Percentiles rank a stretch among this genome's conserved stretches.
phyloP scores from a whole-genome alignment of 495 filamentous ascomycete species.

The Neurospora intermedia region DNA sequence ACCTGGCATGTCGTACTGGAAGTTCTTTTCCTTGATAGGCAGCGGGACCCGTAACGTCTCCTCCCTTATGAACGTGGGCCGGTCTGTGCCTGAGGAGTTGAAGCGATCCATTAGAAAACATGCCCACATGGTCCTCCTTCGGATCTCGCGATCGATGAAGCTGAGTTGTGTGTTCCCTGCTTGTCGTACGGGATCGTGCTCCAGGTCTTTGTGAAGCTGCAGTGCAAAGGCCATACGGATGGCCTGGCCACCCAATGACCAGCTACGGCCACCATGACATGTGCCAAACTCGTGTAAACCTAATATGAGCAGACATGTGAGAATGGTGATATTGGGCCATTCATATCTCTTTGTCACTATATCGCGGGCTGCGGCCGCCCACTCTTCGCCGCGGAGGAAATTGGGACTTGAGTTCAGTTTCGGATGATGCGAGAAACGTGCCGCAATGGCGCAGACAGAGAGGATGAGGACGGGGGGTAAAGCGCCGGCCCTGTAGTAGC shows the following conservation, averaged over 20 bases:
- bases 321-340: slow-evolving; percentile 88
- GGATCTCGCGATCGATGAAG: slow-evolving; percentile 85
- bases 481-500: slow-evolving; percentile 34
- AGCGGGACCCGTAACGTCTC: slow-evolving; percentile 81
- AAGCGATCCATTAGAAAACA: slow-evolving; percentile 97
- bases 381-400: slow-evolving; percentile 84
- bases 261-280: slow-evolving; percentile 90
- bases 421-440: slow-evolving; percentile 91
- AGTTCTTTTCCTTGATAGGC: slow-evolving; percentile 81
- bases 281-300: slow-evolving; percentile 95
- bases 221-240: slow-evolving; percentile 95
- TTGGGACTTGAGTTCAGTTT: slow-evolving; percentile 71
- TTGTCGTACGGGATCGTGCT: slow-evolving; percentile 63
- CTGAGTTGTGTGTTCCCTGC: slow-evolving; percentile 64
- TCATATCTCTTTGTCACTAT: slow-evolving; percentile 81
- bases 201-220: slow-evolving; percentile 88
- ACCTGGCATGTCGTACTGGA: slow-evolving; percentile 82
- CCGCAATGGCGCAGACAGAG: slow-evolving; percentile 84
- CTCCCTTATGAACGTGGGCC: slow-evolving; percentile 85
- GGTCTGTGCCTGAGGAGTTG: slow-evolving; percentile 89
- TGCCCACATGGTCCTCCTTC: slow-evolving; percentile 93
- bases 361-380: slow-evolving; percentile 73
- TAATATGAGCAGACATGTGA: slow-evolving; percentile 78
- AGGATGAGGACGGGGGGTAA: slow-evolving; percentile 79
- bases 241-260: slow-evolving; percentile 90